Base-by-base conservation (phyloP, 2,329 filamentous ascomycete genomes). In the Fusarium irregulare region DNA sequence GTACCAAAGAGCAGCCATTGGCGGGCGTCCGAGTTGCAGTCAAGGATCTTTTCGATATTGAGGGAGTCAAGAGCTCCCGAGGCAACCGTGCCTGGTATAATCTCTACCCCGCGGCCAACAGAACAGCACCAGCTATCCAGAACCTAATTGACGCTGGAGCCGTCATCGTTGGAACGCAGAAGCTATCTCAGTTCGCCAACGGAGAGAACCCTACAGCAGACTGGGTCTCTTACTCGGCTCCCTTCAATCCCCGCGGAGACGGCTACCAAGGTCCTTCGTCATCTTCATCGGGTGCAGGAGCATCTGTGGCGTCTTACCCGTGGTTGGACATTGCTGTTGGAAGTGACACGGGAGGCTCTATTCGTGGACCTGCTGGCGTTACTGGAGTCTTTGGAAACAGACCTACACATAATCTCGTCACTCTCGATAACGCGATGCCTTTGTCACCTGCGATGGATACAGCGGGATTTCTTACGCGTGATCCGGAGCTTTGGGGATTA, bases 201-300 rank as follows among this genome's bases (percentile, higher is more conserved):
- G 69, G 51, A 2, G 69, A 56, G 0, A 13, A 13, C 1, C 60
- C 21, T 2, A 40, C 58, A 1, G 48, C 69, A 0, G 69, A 72
- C 3, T 49, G 60, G 3, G 61, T 82, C 4, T 80, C 82, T 56
- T 81, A 78, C 41, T 80, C 82, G 16, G 73, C 78, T 1, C 83
- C 83, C 0, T 83, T 83, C 68, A 84, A 84, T 61, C 81, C 82
- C 1, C 75, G 82, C 1, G 85, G 81, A 0, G 85, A 87, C 59
- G 82, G 83, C 0, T 86, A 85, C 41, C 80, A 83, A 51, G 78
- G 80, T 4, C 79, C 84, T 64, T 82, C 81, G 0, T 83, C 81
- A 2, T 87, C 84, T 1, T 87, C 80, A 0, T 77, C 79, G 0
- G 82, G 82, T 0, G 77, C 78, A 1, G 81, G 77, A 7, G 80